Evolutionary conservation across 176 grass and related monocot species (phyloP).

Genomic region (Alopecurus myosuroides): DNA sequence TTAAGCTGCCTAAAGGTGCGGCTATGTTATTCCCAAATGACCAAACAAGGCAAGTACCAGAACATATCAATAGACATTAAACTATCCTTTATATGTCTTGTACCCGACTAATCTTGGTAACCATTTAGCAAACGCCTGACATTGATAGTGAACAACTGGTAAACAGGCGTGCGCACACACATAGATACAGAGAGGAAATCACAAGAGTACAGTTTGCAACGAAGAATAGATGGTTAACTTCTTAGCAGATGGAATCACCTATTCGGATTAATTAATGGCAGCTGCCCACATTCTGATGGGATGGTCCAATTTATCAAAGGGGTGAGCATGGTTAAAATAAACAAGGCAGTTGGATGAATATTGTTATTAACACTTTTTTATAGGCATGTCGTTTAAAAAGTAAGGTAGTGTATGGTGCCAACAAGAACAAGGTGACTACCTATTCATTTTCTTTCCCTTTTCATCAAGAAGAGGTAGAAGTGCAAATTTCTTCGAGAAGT

Average conservation of each 20-base stretch:
- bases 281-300: neutral
- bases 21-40: neutral
- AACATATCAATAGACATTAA: neutral
- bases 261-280: neutral
- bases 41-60: neutral
- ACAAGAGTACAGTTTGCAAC: neutral
- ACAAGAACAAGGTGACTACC: constrained; percentile 40
- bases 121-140: neutral
- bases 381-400: constrained; percentile 2
- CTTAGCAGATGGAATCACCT: neutral
- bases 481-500: constrained; percentile 89
- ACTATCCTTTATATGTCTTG: neutral
- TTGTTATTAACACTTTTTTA: neutral
- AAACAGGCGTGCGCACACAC: neutral
- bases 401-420: constrained; percentile 18
- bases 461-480: constrained; percentile 76
- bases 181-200: neutral
- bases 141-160: neutral
- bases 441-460: constrained; percentile 93
- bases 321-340: neutral
- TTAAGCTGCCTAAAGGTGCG: neutral
- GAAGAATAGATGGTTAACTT: neutral
- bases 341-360: neutral
- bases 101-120: neutral
- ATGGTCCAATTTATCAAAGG: neutral